Evolutionary conservation across 2,329 filamentous ascomycete species (phyloP), one percentile per base, ranked within the genome.

Genomic region (Trichoderma endophyticum): DNA sequence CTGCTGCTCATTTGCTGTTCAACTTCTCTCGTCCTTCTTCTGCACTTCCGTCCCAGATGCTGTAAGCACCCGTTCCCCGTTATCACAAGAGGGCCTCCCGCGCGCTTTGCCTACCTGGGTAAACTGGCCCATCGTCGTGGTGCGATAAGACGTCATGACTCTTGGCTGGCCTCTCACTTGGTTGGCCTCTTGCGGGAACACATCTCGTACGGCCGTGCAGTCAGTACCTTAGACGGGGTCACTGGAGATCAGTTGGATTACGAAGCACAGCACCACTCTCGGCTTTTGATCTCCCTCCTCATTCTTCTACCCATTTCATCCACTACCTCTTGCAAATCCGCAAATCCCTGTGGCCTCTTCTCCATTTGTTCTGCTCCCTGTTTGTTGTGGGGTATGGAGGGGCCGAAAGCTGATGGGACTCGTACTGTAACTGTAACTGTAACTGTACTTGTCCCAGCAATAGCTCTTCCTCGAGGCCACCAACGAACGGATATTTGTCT

Each of bases 81-180:
- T 32, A 59, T 60, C 34, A 18, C 63, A 18, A 56, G 30, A 36
- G 30, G 18, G 18, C 14, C 24, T 66, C 43, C 28, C 43, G 63
- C 26, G 21, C 63, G 63, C 64, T 15, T 59, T 59, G 36, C 65
- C 65, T 28, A 39, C 36, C 36, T 39, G 36, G 36, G 36, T 39
- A 43, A 43, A 56, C 30, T 36, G 26, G 54, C 51, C 36, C 30
- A 30, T 32, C 15, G 21, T 24, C 28, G 9, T 70, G 30, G 57
- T 67, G 63, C 70, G 39, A 69, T 59, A 30, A 64, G 64, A 69
- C 64, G 63, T 72, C 70, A 71, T 68, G 56, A 65, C 39, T 34
- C 54, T 32, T 32, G 30, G 56, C 28, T 30, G 15, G 28, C 56
- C 36, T 67, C 70, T 61, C 26, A 28, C 54, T 32, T 32, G 30